Base-by-base conservation (phyloP, 2,329 filamentous ascomycete species). In the Aspergillus ruber region DNA sequence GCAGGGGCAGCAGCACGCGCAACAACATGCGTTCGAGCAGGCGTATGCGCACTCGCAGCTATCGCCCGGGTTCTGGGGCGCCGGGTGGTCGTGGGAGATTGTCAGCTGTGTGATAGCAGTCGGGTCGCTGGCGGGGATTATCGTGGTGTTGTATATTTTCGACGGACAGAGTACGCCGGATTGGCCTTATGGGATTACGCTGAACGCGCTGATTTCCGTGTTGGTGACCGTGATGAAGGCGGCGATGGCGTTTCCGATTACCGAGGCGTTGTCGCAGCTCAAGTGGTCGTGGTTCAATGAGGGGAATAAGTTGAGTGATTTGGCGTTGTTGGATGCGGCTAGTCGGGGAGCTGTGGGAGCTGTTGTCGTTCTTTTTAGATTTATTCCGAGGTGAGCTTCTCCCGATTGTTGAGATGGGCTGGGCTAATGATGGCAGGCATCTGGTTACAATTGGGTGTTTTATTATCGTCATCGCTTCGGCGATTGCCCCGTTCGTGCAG, bases 241-340 rank as follows among this genome's bases (percentile, higher is more conserved):
- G 1, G 52, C 59, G 6, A 56, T 69, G 49, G 50, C 61, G 7
- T 58, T 64, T 20, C 53, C 59, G 2, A 53, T 66, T 18, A 57
- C 57, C 2, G 63, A 67, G 45, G 56, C 50, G 10, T 42, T 68
- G 17, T 58, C 59, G 10, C 66, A 67, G 44, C 48, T 67, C 7
- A 68, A 69, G 49, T 68, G 64, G 64, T 55, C 60, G 2, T 68
- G 64, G 63, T 68, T 66, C 42, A 55, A 49, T 43, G 44, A 47
- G 27, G 40, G 51, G 15, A 56, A 59, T 33, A 56, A 57, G 38
- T 35, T 68, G 29, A 57, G 56, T 32, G 64, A 69, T 48, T 55
- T 69, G 36, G 52, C 59, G 4, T 43, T 54, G 4, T 57, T 66
- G 20, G 66, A 70, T 52, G 55, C 60, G 9, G 67, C 66, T 7